These are phyloP conservation scores for Talaromyces sp. DNA, from an alignment of 2,329 filamentous ascomycete species.

Conservation along the genomic window DNA sequence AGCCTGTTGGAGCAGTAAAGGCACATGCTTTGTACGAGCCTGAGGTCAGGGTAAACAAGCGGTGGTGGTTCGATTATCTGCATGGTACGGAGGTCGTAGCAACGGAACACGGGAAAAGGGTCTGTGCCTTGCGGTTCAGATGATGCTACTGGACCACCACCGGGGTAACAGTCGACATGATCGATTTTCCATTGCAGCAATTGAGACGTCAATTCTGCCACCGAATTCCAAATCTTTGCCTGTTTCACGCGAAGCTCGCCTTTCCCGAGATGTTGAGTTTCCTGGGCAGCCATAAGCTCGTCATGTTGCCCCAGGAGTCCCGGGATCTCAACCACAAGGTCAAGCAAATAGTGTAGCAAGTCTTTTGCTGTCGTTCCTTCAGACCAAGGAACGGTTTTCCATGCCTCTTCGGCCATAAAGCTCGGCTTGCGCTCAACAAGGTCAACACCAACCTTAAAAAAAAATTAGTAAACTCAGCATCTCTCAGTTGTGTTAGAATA, in stretches of 20 bases:
- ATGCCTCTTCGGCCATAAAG: constrained; percentile 31
- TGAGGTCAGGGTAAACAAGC: constrained; percentile 29
- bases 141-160: constrained; percentile 24
- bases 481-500: neutral
- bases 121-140: constrained; percentile 18
- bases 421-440: constrained; percentile 26
- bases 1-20: constrained; percentile 29
- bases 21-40: constrained; percentile 32
- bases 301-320: constrained; percentile 27
- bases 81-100: constrained; percentile 29
- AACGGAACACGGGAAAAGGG: constrained; percentile 28
- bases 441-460: constrained; percentile 24
- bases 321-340: constrained; percentile 31
- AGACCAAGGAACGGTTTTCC: constrained; percentile 37
- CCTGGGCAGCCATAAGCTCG: constrained; percentile 19
- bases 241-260: constrained; percentile 29
- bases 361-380: constrained; percentile 31
- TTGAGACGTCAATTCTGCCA: constrained; percentile 25
- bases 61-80: constrained; percentile 23
- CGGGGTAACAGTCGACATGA: constrained; percentile 26
- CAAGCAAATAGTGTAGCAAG: constrained; percentile 31
- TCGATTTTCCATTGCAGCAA: constrained; percentile 27
- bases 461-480: constrained; percentile 1
- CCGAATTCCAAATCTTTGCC: constrained; percentile 27
- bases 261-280: constrained; percentile 18